phyloP scores from a whole-genome alignment of 2,329 filamentous ascomycete genomes.

The Pseudogymnoascus sp. region DNA sequence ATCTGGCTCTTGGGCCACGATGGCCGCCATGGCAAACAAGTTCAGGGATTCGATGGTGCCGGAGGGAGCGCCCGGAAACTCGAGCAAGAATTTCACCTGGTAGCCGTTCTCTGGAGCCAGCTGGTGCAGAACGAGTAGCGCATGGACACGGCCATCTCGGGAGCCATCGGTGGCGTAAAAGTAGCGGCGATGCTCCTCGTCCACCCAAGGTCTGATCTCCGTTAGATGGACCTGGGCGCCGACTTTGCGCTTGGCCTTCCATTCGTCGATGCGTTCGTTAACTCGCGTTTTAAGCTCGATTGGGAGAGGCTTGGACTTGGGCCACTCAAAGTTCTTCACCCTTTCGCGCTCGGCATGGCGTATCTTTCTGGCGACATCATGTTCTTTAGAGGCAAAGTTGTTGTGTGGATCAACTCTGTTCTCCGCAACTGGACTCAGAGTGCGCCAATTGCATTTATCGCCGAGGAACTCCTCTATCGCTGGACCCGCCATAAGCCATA shows the following conservation, averaged over 20 bases:
- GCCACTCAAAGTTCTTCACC: slow-evolving; percentile 68
- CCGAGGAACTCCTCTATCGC: slow-evolving; percentile 73
- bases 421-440: slow-evolving; percentile 79
- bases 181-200: slow-evolving; percentile 75
- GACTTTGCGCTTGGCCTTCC: slow-evolving; percentile 65
- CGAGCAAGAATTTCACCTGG: slow-evolving; percentile 94
- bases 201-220: slow-evolving; percentile 82
- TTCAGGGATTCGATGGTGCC: slow-evolving; percentile 82
- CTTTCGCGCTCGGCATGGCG: slow-evolving; percentile 80
- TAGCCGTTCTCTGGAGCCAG: slow-evolving; percentile 75
- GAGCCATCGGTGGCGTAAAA: slow-evolving; percentile 66
- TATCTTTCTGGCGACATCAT: slow-evolving; percentile 74
- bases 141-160: slow-evolving; percentile 57
- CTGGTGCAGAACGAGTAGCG: slow-evolving; percentile 75
- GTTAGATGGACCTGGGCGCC: slow-evolving; percentile 85
- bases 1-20: slow-evolving; percentile 47
- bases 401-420: slow-evolving; percentile 72
- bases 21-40: slow-evolving; percentile 52
- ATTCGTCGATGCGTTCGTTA: slow-evolving; percentile 67
- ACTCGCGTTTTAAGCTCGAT: slow-evolving; percentile 61
- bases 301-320: slow-evolving; percentile 53
- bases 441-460: slow-evolving; percentile 75
- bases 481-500: slow-evolving; percentile 73
- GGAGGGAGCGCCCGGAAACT: slow-evolving; percentile 80
- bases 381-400: slow-evolving; percentile 57